Base-by-base conservation (phyloP, 148 eudicot genomes). In the Salicornia ramosissima region DNA sequence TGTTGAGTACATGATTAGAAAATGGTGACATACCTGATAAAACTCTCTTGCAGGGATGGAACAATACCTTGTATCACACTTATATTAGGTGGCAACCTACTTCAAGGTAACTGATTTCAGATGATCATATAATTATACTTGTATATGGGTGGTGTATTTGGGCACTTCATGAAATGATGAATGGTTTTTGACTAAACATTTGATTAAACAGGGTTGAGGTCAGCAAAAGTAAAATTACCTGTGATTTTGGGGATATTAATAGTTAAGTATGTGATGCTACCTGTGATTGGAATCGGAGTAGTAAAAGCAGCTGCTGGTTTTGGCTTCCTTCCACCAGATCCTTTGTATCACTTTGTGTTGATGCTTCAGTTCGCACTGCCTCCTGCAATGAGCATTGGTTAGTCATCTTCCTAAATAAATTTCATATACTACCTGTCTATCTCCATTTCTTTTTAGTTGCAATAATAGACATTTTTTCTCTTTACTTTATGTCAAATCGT, bases 351-450 rank as follows among this genome's bases (percentile, higher is more conserved):
- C 29, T 93, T 85, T 50, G 85, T 93, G 62, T 80, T 93, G 16
- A 74, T 93, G 88, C 77, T 90, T 77, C 98, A 93, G 71, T 93
- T 80, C 70, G 78, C 85, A 19, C 71, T 93, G 36, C 98, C 98
- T 47, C 98, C 96, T 15, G 98, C 98, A 61, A 93, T 93, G 98
- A 83, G 75, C 71, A 83, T 90, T 0, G 82, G 95, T 86, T 68
- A 78, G 79, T 33, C 11, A 8, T 29, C 13, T 40, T 49, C 57
- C 24, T n/a, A n/a, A n/a, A n/a, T n/a, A n/a, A n/a, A n/a, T n/a
- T n/a, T n/a, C n/a, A n/a, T n/a, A n/a, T n/a, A n/a, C n/a, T n/a
- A n/a, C n/a, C n/a, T n/a, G n/a, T n/a, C n/a, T n/a, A n/a, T n/a
- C n/a, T n/a, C n/a, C n/a, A n/a, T n/a, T n/a, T n/a, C n/a, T n/a